Conservation (phyloP, 805 yeast genomes). For the Kuraishia piskuri region DNA sequence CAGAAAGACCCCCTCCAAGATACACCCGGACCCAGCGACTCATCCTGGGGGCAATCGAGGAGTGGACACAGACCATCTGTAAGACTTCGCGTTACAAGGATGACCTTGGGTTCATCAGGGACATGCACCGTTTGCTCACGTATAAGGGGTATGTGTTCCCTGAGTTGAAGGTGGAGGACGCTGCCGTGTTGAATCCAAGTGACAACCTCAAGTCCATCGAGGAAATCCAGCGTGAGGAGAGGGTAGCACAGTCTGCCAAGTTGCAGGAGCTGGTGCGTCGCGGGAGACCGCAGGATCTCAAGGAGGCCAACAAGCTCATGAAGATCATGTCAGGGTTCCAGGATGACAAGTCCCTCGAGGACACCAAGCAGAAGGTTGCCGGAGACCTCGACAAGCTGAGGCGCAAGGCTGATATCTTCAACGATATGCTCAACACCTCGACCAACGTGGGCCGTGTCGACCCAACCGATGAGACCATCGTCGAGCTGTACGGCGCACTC, state of each 20-base stretch:
- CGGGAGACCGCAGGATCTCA: conserved; percentile 91
- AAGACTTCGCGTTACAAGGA: conserved; percentile 83
- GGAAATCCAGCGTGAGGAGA: conserved; percentile 88
- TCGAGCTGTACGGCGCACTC: conserved; percentile 69
- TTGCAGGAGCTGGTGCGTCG: conserved; percentile 91
- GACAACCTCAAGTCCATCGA: conserved; percentile 82
- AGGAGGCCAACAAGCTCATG: conserved; percentile 95
- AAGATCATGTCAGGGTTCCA: conserved; percentile 97
- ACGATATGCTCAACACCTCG: conserved; percentile 69
- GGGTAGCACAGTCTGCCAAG: conserved; percentile 87
- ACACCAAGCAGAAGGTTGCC: conserved; percentile 69
- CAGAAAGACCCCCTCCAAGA: conserved; percentile 86
- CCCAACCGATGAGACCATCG: conserved; percentile 57
- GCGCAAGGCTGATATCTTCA: conserved; percentile 78
- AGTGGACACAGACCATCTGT: conserved; percentile 95
- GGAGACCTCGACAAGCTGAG: conserved; percentile 79
- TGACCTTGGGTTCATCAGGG: conserved; percentile 85
- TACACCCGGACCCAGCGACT: conserved; percentile 78
- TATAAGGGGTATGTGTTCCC: conserved; percentile 94
- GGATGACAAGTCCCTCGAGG: conserved; percentile 63
- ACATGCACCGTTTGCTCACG: conserved; percentile 86
- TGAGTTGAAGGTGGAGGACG: conserved; percentile 80
- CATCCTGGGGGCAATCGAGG: conserved; percentile 85
- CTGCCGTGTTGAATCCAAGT: conserved; percentile 86
- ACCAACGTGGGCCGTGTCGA: conserved; percentile 31